Evolutionary conservation across 345 rosid species (phyloP).

Genomic region (Punica granatum): DNA sequence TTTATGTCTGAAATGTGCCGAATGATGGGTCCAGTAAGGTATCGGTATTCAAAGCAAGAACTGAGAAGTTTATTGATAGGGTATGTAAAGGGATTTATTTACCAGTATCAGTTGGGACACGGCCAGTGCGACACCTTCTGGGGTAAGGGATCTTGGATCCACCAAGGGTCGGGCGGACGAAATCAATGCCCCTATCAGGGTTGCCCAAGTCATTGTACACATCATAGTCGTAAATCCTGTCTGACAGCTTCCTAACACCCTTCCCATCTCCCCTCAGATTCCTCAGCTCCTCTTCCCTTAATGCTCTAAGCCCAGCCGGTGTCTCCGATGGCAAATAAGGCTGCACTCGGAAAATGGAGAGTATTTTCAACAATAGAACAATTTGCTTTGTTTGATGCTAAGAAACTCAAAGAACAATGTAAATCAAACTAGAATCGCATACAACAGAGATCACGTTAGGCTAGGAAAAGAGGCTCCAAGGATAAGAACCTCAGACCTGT

Average conservation of each 20-base stretch:
- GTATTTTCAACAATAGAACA: neutral
- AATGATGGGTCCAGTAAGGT: neutral
- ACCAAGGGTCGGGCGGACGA: conserved; percentile 63
- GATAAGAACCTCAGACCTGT: neutral
- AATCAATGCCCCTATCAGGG: conserved; percentile 62
- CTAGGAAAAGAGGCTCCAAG: neutral
- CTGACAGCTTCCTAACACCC: conserved; percentile 72
- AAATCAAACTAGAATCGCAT: neutral
- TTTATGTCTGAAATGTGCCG: conserved; percentile 28
- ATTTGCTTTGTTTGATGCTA: neutral
- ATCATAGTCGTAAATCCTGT: conserved; percentile 74
- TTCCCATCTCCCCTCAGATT: conserved; percentile 57
- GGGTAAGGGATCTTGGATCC: conserved; percentile 69
- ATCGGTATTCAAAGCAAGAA: neutral
- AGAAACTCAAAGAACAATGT: neutral
- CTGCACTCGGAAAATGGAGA: conserved; percentile 31
- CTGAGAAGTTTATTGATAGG: neutral
- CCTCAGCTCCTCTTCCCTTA: conserved; percentile 67
- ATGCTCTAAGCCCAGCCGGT: conserved; percentile 56
- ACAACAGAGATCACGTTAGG: neutral
- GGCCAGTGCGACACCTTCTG: conserved; percentile 93
- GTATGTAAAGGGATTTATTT: neutral
- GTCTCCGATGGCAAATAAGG: conserved; percentile 83
- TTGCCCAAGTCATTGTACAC: conserved; percentile 92
- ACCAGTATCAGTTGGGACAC: conserved; percentile 55